Evolutionary conservation across 495 filamentous ascomycete species (phyloP).

Genomic region (Poronia punctata): DNA sequence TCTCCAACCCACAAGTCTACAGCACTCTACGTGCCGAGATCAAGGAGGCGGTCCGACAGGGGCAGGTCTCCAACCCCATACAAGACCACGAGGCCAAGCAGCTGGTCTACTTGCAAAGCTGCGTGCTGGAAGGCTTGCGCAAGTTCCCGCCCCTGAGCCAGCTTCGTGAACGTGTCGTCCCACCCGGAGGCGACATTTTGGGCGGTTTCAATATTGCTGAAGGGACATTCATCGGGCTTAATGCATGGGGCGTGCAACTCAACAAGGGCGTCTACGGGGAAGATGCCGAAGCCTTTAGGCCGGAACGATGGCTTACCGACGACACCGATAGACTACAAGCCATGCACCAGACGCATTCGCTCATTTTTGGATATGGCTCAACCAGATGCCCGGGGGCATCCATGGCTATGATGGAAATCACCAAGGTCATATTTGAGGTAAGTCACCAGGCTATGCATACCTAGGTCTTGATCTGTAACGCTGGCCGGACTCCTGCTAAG

Average conservation of each 20-base stretch:
- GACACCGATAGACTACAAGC: constrained; percentile 15
- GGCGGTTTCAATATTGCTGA: constrained; percentile 48
- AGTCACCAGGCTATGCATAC: too few relatives aligned
- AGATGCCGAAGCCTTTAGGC: constrained; percentile 40
- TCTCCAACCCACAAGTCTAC: constrained; percentile 37
- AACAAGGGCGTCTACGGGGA: constrained; percentile 34
- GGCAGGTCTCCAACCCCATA: constrained; percentile 24
- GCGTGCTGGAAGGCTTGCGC: constrained; percentile 38
- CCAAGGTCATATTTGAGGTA: constrained; percentile 47
- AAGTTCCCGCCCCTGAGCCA: constrained; percentile 33
- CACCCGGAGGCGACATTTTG: constrained; percentile 44
- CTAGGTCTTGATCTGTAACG: too few relatives aligned
- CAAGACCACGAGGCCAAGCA: constrained; percentile 31
- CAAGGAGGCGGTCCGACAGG: constrained; percentile 27
- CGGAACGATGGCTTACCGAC: constrained; percentile 47
- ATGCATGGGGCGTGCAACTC: constrained; percentile 20
- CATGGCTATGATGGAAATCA: constrained; percentile 38
- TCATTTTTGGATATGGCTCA: constrained; percentile 31
- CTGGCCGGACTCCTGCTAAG: too few relatives aligned
- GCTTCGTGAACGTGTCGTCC: constrained; percentile 39
- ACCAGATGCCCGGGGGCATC: constrained; percentile 33
- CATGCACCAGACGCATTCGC: constrained; percentile 28
- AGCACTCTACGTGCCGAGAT: constrained; percentile 50
- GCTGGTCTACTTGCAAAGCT: constrained; percentile 39
- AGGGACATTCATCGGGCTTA: constrained; percentile 47